phyloP scores from a whole-genome alignment of 2,329 filamentous ascomycete species.

The Reticulascus tulasneorum region DNA sequence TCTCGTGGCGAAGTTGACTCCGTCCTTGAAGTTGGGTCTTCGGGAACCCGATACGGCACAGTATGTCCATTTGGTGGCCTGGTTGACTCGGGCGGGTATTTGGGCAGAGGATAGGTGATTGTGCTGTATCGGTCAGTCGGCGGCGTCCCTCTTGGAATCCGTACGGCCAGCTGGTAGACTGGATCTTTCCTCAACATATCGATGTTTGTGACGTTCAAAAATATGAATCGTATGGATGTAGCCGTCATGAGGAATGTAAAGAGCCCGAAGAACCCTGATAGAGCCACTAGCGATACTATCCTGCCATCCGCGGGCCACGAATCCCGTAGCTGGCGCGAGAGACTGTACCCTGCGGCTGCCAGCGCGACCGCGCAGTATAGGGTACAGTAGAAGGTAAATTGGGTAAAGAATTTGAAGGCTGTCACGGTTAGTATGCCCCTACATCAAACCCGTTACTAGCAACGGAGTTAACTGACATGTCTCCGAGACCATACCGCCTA shows the following conservation, averaged over 20 bases:
- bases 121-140: conserved; percentile 41
- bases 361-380: conserved; percentile 64
- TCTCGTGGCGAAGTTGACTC: conserved; percentile 24
- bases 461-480: conserved; percentile 47
- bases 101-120: conserved; percentile 56
- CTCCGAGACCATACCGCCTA: conserved; percentile 88
- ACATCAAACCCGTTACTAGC: conserved; percentile 13
- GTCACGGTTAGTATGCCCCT: conserved; percentile 1
- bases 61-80: conserved; percentile 1
- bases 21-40: not conserved
- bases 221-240: conserved; percentile 66
- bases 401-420: conserved; percentile 89
- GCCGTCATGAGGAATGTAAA: conserved; percentile 75
- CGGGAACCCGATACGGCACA: not conserved
- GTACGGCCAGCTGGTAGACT: conserved; percentile 70
- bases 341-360: conserved; percentile 59
- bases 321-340: conserved; percentile 49
- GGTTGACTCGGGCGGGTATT: conserved; percentile 13
- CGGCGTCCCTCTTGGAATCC: conserved; percentile 52
- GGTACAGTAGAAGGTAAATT: conserved; percentile 73
- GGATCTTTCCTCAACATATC: conserved; percentile 66
- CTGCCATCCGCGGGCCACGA: conserved; percentile 47
- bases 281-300: conserved; percentile 61
- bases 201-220: conserved; percentile 77
- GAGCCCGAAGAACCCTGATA: conserved; percentile 71